Percentiles rank a stretch among this genome's conserved stretches.
phyloP scores from a whole-genome alignment of 169 alveolate genomes.

The Plasmodium inui region DNA sequence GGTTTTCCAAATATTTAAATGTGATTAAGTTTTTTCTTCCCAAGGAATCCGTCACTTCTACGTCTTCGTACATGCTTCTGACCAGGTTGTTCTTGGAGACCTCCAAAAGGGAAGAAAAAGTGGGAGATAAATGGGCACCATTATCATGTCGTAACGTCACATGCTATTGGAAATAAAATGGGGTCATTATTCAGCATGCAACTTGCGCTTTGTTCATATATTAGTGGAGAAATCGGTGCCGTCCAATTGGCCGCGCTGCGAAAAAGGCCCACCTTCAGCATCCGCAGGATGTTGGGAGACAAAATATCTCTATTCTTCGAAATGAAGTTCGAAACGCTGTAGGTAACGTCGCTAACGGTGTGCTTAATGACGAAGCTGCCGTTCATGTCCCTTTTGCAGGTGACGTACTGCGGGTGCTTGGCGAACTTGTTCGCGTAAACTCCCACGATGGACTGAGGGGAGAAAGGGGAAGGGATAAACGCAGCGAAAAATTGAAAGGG shows the following conservation, averaged over 20 bases:
- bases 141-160: background rate
- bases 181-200: background rate
- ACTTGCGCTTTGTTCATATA: background rate
- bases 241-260: background rate
- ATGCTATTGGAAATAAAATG: background rate
- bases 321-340: slow-evolving; percentile 44
- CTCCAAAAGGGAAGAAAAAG: background rate
- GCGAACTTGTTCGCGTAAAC: slow-evolving; percentile 44
- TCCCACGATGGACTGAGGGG: slow-evolving; percentile 27
- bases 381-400: slow-evolving; percentile 20
- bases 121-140: background rate
- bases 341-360: slow-evolving; percentile 66
- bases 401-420: slow-evolving; percentile 16
- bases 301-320: slow-evolving; percentile 68
- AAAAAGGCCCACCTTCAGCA: slow-evolving; percentile 31
- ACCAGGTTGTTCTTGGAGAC: slow-evolving; percentile 33
- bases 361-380: slow-evolving; percentile 52
- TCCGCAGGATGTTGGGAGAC: slow-evolving; percentile 24
- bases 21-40: slow-evolving; percentile 61
- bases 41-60: slow-evolving; percentile 43
- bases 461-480: background rate
- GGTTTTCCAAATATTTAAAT: slow-evolving; percentile 62
- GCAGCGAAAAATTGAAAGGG: background rate
- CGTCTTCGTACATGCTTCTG: slow-evolving; percentile 26
- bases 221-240: background rate